Conservation (phyloP, 192 early-diverging fungal genomes). For the Backusella mclennaniae region DNA sequence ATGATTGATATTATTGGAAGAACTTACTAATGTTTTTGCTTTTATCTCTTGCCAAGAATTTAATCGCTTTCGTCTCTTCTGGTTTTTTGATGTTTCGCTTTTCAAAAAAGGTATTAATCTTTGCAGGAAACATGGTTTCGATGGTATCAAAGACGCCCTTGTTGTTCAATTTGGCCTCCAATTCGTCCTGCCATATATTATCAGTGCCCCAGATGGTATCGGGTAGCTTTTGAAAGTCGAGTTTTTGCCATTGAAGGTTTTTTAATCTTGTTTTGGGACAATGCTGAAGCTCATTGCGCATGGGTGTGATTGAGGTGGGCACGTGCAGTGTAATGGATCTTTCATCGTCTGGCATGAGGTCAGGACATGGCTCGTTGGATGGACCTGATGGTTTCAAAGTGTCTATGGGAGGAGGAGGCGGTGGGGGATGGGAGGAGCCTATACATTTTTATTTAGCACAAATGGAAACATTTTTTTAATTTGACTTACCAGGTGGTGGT, state of each 20-base stretch:
- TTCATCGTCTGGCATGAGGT: not conserved
- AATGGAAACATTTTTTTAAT: not conserved
- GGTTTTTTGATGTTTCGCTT: constrained; percentile 34
- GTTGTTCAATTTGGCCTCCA: constrained; percentile 28
- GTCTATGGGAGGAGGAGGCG: constrained; percentile 31
- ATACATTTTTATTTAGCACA: not conserved
- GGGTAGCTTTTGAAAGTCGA: constrained; percentile 15
- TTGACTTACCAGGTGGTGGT: constrained; percentile 20
- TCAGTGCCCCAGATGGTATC: constrained; percentile 31
- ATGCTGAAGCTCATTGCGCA: constrained; percentile 33
- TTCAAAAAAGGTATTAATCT: constrained; percentile 44
- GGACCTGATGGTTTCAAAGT: not conserved
- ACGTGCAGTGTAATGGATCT: not conserved
- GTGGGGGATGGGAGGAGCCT: constrained; percentile 25
- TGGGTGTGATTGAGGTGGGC: not conserved
- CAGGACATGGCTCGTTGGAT: not conserved
- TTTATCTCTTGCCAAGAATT: constrained; percentile 64
- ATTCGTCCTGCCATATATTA: constrained; percentile 1
- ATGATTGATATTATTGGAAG: not conserved
- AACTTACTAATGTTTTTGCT: constrained; percentile 54
- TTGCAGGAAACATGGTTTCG: constrained; percentile 69
- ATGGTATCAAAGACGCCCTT: constrained; percentile 63
- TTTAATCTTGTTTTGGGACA: constrained; percentile 31
- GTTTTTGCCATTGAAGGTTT: constrained; percentile 37
- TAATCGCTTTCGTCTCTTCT: constrained; percentile 51